Percentiles rank a stretch among this genome's conserved stretches.
These are phyloP conservation scores for Ophiosphaerella narmari DNA, from an alignment of 2,329 filamentous ascomycete species.

Conservation along the genomic window DNA sequence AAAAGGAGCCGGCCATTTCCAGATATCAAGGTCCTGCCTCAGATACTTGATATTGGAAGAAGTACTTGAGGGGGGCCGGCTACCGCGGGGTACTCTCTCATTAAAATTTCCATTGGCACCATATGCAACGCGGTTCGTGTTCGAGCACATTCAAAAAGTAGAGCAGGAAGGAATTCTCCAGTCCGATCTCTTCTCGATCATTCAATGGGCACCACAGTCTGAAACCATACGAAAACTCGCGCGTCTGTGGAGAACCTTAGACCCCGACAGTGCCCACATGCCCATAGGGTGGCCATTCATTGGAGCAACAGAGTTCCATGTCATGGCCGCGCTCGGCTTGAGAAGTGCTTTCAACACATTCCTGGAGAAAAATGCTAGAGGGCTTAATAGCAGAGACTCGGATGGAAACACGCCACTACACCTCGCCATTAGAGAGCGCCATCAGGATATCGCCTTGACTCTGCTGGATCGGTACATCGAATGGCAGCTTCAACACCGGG, in stretches of 20 bases:
- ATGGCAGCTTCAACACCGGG: no score
- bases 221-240: slow-evolving; percentile 6
- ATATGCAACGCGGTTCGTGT: slow-evolving; percentile 12
- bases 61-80: slow-evolving; percentile 6
- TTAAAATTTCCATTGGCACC: slow-evolving; percentile 12
- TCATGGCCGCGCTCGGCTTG: slow-evolving; percentile 10
- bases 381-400: slow-evolving; percentile 8
- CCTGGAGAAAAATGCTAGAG: not conserved
- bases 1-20: slow-evolving; percentile 11
- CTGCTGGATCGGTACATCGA: not conserved
- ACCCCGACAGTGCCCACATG: slow-evolving; percentile 8
- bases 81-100: slow-evolving; percentile 8
- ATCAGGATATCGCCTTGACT: slow-evolving; percentile 12
- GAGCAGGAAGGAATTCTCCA: slow-evolving; percentile 10
- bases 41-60: slow-evolving; percentile 16
- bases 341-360: slow-evolving; percentile 7
- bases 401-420: slow-evolving; percentile 12
- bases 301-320: slow-evolving; percentile 11
- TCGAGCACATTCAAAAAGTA: slow-evolving; percentile 12
- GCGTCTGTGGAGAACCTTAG: slow-evolving; percentile 6
- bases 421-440: slow-evolving; percentile 10
- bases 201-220: slow-evolving; percentile 9
- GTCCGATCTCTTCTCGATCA: slow-evolving; percentile 8
- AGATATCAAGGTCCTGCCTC: slow-evolving; percentile 22
- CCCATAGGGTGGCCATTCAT: slow-evolving; percentile 14